Percentiles rank a stretch among this genome's conserved stretches.
Conservation (phyloP, 2,329 filamentous ascomycete genomes). For the Exophiala spinifera region DNA sequence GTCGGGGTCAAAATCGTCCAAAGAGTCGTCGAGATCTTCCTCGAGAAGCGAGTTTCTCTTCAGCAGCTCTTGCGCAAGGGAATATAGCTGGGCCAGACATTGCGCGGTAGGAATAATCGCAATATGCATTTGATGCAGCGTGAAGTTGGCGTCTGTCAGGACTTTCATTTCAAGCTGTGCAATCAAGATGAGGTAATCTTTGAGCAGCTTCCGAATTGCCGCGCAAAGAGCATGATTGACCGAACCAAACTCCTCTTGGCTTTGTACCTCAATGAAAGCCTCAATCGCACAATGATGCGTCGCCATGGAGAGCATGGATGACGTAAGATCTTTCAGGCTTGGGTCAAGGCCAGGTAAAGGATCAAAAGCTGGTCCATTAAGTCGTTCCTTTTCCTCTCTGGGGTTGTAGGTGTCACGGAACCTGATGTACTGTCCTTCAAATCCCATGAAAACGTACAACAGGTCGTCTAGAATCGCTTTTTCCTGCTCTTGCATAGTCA, state of each 20-base stretch:
- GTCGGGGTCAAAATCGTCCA: conserved; percentile 77
- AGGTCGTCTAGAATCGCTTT: conserved; percentile 83
- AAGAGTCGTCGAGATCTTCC: conserved; percentile 67
- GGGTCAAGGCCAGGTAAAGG: conserved; percentile 83
- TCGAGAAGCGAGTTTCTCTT: conserved; percentile 85
- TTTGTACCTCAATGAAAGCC: conserved; percentile 91
- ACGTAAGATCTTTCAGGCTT: conserved; percentile 80
- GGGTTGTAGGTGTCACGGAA: conserved; percentile 82
- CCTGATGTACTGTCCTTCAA: conserved; percentile 94
- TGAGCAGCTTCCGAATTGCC: conserved; percentile 84
- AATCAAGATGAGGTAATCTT: conserved; percentile 90
- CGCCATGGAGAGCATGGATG: conserved; percentile 88
- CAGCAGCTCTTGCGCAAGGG: conserved; percentile 79
- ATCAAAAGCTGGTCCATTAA: conserved; percentile 77
- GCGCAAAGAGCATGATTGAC: conserved; percentile 96
- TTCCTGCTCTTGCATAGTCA: conserved; percentile 81
- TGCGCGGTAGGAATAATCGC: conserved; percentile 87
- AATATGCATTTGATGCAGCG: conserved; percentile 86
- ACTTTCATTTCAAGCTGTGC: conserved; percentile 93
- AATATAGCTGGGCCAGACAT: conserved; percentile 87
- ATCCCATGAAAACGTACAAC: conserved; percentile 95
- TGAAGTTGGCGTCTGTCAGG: conserved; percentile 83
- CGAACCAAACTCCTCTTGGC: conserved; percentile 84
- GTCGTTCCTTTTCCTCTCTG: conserved; percentile 76
- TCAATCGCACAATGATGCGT: conserved; percentile 90